Base-by-base conservation (phyloP, 176 grass and related monocot genomes). In the Raddia guianensis region DNA sequence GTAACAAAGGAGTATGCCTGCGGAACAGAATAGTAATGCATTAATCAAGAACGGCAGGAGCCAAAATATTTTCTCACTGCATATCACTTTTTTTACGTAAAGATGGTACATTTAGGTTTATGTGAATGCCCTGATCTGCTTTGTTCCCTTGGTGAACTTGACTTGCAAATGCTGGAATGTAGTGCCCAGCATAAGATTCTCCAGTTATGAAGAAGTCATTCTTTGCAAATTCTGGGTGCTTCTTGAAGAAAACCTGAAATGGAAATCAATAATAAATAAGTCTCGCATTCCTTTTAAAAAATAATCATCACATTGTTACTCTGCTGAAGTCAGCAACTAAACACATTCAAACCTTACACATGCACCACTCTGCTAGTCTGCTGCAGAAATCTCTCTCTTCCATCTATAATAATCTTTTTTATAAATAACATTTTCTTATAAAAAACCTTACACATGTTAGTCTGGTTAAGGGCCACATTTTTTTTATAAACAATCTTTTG, bases 151-250 rank as follows among this genome's bases (percentile, higher is more conserved):
- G 88, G 90, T 98, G 88, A 57, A 98, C 86, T 8, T 88, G 79
- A 59, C 80, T 91, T 45, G 90, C 96, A 79, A 98, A 90, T 84
- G 96, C 92, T 40, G 96, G 96, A 89, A 98, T 89, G 76, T 95
- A 98, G 86, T 98, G 96, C 55, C 96, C 96, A 77, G 96, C 96
- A 82, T 95, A 98, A 52, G 96, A 98, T 63, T 98, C 96, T 79
- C 96, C 96, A 8, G 96, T 95, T 83, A 98, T 93, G 42, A 80
- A 95, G 55, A 98, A 98, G 66, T 98, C 90, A 34, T 98, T 95
- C 9, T 83, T 87, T 43, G 51, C 79, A 70, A 88, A 88, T 20
- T 98, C 92, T 2, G 92, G 90, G 54, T 98, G 96, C 74, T 95
- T 94, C 73, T 83, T 74, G 59, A 95, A 98, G 78, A 98, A 98